Conservation (phyloP, 1,284 basidiomycete species). For the Leccinum griseonigrum region DNA sequence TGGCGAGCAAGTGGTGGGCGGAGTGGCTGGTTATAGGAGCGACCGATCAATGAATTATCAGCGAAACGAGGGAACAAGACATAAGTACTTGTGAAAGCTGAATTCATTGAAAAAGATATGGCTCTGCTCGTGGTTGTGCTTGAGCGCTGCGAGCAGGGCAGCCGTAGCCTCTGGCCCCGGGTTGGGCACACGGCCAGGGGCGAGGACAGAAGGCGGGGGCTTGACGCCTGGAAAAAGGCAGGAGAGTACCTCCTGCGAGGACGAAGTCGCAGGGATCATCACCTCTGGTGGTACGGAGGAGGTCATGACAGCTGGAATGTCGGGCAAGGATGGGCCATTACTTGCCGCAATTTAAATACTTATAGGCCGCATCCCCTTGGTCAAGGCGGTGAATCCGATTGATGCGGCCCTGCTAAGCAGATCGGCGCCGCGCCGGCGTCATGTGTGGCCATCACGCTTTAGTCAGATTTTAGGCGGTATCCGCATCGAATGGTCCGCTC, state of each 20-base stretch:
- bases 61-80: conserved; percentile 1
- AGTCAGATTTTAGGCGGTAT: not conserved
- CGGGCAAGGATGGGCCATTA: not conserved
- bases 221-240: conserved; percentile 42
- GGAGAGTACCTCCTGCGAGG: conserved; percentile 18
- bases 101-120: conserved; percentile 63
- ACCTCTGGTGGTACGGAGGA: conserved; percentile 5
- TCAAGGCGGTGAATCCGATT: no score
- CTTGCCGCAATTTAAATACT: no score
- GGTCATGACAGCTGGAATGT: not conserved
- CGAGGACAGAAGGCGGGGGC: conserved; percentile 34
- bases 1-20: conserved; percentile 40
- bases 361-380: no score
- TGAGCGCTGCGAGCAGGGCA: conserved; percentile 45
- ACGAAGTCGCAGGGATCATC: conserved; percentile 19
- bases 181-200: conserved; percentile 44
- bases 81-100: conserved; percentile 54
- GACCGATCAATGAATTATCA: not conserved
- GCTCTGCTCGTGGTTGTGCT: conserved; percentile 54
- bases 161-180: conserved; percentile 45
- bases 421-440: no score
- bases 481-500: not conserved
- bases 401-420: no score
- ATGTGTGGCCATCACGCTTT: no score
- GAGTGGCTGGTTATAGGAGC: conserved; percentile 34